Base-by-base conservation (phyloP, 768 basidiomycete species). In the Infundibulicybe gibba region DNA sequence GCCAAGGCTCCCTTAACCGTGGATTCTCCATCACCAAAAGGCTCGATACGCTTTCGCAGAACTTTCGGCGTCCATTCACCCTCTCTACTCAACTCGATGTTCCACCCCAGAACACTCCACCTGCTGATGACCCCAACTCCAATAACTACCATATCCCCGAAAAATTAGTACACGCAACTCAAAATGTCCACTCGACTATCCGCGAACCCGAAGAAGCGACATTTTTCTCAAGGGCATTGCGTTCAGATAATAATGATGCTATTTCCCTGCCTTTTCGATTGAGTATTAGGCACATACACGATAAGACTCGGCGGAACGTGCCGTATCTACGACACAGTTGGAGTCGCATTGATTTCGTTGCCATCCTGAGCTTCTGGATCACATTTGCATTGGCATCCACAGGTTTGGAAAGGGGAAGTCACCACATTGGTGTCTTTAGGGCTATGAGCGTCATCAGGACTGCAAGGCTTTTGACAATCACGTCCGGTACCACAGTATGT, bases 311-410 rank as follows among this genome's bases (percentile, higher is more conserved):
- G 20, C 71, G 82, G 31, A 84, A 87, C 52, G 72, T 94, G 2
- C 94, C 95, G 0, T 98, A 92, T 61, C 74, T 98, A 1, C 78
- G 95, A 8, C 93, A 97, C 58, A 89, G 88, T 46, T 97, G 94
- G 94, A 87, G 80, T 56, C 71, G 93, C 43, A 87, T 97, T 45
- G 95, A 98, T 61, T 81, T 87, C 52, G 66, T 97, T 38, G 91
- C 95, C 1, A 81, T 97, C 39, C 53, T 87, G 11, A 77, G 81
- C 52, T 97, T 94, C 63, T 98, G 94, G 94, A 77, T 90, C 43
- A 73, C 78, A 8, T 94, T 97, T 59, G 64, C 60, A 0, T 72
- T 98, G 46, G 82, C 91, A 0, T 66, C 76, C n/a, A 54, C 70
- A 0, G 88, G 89, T 0, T 54, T 76, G 19, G 95, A 97, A 65